Evolutionary conservation across 805 yeast genomes (phyloP).

Genomic region (Lachancea fermentati): DNA sequence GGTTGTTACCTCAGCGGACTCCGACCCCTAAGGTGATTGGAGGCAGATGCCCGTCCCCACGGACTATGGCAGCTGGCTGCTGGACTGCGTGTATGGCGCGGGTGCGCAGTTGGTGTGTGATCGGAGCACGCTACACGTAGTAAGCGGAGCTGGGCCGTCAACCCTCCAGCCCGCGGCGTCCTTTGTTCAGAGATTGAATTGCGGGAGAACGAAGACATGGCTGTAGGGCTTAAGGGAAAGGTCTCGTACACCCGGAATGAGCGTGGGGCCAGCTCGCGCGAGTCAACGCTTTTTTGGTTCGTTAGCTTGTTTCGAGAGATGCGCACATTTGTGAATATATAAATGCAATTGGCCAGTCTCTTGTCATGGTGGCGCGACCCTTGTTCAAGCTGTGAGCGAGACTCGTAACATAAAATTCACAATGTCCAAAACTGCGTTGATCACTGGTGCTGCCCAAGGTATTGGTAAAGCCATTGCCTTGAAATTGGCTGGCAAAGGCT

Average conservation of each 20-base stretch:
- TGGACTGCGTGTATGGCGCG: too few relatives aligned
- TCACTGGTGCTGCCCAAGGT: constrained; percentile 90
- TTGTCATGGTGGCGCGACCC: too few relatives aligned
- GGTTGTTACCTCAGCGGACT: not conserved
- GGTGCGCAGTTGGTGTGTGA: too few relatives aligned
- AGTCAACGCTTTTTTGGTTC: too few relatives aligned
- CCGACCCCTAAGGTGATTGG: not conserved
- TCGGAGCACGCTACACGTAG: too few relatives aligned
- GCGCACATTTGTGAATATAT: too few relatives aligned
- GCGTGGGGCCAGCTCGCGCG: too few relatives aligned
- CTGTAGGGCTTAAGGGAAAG: not conserved
- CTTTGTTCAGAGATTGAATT: not conserved
- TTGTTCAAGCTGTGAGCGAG: too few relatives aligned
- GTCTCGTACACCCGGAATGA: not conserved
- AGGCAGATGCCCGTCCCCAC: too few relatives aligned
- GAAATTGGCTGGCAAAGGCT: constrained; percentile 73
- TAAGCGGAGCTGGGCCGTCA: not conserved
- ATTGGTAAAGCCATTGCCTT: constrained; percentile 77
- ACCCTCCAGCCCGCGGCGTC: not conserved
- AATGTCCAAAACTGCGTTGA: constrained; percentile 45
- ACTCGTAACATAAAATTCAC: not conserved
- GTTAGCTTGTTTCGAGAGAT: too few relatives aligned
- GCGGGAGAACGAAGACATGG: not conserved
- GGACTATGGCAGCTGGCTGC: too few relatives aligned
- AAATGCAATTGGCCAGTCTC: too few relatives aligned